phyloP scores from a whole-genome alignment of 768 basidiomycete species.

The Epithele typhae region DNA sequence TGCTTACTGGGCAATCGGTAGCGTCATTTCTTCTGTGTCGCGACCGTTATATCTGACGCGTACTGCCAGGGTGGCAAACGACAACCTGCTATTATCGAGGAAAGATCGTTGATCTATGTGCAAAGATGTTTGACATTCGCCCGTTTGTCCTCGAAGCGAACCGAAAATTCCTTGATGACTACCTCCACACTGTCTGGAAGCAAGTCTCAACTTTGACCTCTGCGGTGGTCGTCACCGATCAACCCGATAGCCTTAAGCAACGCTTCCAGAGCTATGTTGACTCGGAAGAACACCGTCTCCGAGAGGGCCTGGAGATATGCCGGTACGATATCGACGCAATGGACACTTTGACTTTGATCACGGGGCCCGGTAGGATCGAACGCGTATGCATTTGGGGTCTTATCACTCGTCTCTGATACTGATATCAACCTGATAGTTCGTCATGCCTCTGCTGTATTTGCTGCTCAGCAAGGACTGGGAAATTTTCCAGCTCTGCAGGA shows the following conservation, averaged over 20 bases:
- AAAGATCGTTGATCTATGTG: constrained; percentile 11
- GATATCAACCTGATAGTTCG: constrained; percentile 20
- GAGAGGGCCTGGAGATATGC: constrained; percentile 24
- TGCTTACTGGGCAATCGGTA: constrained; percentile 29
- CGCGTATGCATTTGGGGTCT: too few species aligned
- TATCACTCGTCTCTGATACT: too few species aligned
- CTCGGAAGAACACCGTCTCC: constrained; percentile 23
- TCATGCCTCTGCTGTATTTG: constrained; percentile 32
- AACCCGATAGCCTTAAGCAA: constrained; percentile 8
- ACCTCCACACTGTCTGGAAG: constrained; percentile 14
- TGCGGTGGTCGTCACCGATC: too few species aligned
- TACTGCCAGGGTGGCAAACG: constrained; percentile 17
- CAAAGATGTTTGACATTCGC: constrained; percentile 11
- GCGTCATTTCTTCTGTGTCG: neutral
- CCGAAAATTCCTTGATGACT: constrained; percentile 19
- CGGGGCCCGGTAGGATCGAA: constrained; percentile 32
- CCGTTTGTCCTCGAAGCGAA: constrained; percentile 6
- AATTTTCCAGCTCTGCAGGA: constrained; percentile 27
- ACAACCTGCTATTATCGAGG: constrained; percentile 4
- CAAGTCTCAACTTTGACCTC: too few species aligned
- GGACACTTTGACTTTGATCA: constrained; percentile 27
- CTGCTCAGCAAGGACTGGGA: constrained; percentile 31
- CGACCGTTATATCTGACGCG: neutral
- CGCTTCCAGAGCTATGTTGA: constrained; percentile 23
- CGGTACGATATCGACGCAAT: constrained; percentile 29